phyloP scores from a whole-genome alignment of 768 basidiomycete genomes.

The Suillus alpinus region DNA sequence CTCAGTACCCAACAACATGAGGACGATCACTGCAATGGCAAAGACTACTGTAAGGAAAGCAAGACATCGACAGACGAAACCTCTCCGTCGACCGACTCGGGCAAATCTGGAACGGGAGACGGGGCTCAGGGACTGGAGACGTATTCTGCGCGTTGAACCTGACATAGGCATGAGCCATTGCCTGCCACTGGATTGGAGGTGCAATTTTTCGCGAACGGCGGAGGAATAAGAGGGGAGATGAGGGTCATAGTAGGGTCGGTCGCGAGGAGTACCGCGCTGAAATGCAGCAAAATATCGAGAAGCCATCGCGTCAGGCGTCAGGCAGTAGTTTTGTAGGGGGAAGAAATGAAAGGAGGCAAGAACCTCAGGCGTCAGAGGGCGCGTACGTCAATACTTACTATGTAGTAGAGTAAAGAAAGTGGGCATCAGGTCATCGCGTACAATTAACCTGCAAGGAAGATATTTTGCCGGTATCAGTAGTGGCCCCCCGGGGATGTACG shows the following conservation, averaged over 20 bases:
- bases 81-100: constrained; percentile 52
- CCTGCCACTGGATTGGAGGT: constrained; percentile 27
- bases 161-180: constrained; percentile 56
- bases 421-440: not conserved
- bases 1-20: constrained; percentile 42
- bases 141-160: constrained; percentile 55
- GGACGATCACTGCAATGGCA: constrained; percentile 39
- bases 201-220: constrained; percentile 39
- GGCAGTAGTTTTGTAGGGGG: not conserved
- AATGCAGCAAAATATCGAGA: constrained; percentile 9
- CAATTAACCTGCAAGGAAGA: constrained; percentile 4
- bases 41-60: constrained; percentile 51
- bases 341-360: constrained; percentile 2
- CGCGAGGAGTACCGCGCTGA: constrained; percentile 5
- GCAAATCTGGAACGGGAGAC: constrained; percentile 42
- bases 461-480: constrained; percentile 3
- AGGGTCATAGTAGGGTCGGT: constrained; percentile 1
- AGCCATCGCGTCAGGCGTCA: not conserved
- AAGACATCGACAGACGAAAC: constrained; percentile 50
- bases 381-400: not conserved
- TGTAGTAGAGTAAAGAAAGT: constrained; percentile 4
- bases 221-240: constrained; percentile 21
- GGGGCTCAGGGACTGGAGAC: constrained; percentile 56
- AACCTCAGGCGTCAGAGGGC: not conserved
- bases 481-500: not conserved